Percentiles rank a stretch among this genome's conserved stretches.
Conservation (phyloP, 106 monocot genomes). For the Apostasia shenzhenica region DNA sequence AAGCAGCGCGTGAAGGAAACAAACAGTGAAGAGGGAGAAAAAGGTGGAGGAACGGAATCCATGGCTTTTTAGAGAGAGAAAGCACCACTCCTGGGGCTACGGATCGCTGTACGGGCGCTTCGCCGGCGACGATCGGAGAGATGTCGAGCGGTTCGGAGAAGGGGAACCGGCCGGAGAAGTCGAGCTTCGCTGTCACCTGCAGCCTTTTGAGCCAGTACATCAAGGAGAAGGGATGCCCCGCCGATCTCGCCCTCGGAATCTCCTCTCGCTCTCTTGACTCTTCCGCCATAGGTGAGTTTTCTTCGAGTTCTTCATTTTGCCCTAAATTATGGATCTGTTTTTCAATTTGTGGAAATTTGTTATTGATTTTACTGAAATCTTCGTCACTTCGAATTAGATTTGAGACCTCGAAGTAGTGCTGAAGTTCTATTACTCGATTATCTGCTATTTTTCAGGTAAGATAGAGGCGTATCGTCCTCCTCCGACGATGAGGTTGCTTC, state of each 20-base stretch:
- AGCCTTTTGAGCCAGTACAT: constrained; percentile 69
- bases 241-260: constrained; percentile 46
- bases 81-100: not conserved
- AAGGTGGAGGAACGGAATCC: not conserved
- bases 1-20: not conserved
- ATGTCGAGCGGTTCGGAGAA: not conserved
- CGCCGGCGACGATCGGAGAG: not conserved
- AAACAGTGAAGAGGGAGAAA: too few species aligned
- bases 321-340: too few species aligned
- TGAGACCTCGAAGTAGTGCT: too few species aligned
- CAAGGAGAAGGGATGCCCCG: constrained; percentile 54
- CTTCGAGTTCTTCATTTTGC: too few species aligned
- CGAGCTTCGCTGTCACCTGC: constrained; percentile 50
- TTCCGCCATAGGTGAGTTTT: not conserved
- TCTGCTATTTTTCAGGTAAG: constrained; percentile 1
- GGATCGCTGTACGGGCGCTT: not conserved
- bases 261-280: constrained; percentile 11
- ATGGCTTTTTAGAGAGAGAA: not conserved
- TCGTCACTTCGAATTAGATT: too few species aligned
- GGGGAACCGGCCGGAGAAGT: constrained; percentile 7
- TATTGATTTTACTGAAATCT: too few species aligned
- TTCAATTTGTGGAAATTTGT: too few species aligned
- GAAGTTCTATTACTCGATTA: not conserved
- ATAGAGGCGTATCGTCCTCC: not conserved
- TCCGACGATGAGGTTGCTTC: constrained; percentile 37